Conservation (phyloP, 768 basidiomycete species). For the Chlorophyllum brunneum region DNA sequence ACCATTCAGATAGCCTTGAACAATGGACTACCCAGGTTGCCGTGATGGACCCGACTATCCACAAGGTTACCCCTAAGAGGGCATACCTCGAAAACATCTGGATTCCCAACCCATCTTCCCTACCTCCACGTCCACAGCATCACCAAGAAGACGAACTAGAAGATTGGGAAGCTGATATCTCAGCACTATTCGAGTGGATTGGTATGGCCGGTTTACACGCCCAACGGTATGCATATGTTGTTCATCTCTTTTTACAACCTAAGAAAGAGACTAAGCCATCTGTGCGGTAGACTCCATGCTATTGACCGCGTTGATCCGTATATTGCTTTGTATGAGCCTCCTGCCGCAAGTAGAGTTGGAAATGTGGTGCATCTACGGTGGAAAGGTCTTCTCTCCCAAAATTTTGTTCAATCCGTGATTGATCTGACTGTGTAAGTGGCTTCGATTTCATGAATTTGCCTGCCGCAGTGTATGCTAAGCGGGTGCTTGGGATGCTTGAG, state of each 20-base stretch:
- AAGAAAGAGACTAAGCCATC: background rate
- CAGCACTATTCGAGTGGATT: constrained; percentile 64
- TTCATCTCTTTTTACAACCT: background rate
- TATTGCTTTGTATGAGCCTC: constrained; percentile 61
- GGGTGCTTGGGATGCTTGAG: no score
- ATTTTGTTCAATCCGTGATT: constrained; percentile 51
- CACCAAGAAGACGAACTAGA: constrained; percentile 33
- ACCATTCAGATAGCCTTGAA: background rate
- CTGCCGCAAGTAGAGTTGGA: constrained; percentile 39
- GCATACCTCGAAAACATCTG: constrained; percentile 1
- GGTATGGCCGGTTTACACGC: constrained; percentile 67
- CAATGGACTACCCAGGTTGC: background rate
- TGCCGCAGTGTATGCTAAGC: no score
- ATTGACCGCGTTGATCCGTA: constrained; percentile 69
- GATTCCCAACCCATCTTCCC: constrained; percentile 2
- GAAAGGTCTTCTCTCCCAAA: constrained; percentile 51
- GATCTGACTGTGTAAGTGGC: constrained; percentile 38
- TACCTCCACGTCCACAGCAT: constrained; percentile 15
- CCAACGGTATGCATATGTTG: constrained; percentile 44
- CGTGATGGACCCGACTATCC: background rate
- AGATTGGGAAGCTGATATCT: constrained; percentile 45
- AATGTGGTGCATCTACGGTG: constrained; percentile 54
- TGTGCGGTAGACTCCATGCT: constrained; percentile 42
- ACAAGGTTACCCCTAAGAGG: constrained; percentile 6
- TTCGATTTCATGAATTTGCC: background rate